Evolutionary conservation across 768 basidiomycete species (phyloP), one percentile per base, ranked within the genome.

Genomic region (Lanmaoa rubissima): DNA sequence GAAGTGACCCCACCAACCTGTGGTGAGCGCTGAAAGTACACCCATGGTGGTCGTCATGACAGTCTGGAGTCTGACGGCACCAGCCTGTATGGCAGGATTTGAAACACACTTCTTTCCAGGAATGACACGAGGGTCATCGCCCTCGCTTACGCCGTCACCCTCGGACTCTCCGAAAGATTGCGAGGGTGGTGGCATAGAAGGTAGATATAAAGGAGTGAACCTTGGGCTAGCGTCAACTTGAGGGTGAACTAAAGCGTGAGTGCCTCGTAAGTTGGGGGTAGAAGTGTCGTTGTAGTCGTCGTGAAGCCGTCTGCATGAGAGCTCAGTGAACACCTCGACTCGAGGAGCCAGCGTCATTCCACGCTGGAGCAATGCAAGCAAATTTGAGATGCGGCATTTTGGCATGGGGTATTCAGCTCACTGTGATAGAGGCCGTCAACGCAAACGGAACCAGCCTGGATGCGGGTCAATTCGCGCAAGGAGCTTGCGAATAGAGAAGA

Each of bases 1-100:
- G 41, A 86, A 82, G 48, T 84, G 81, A 50, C 90, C 90, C 94
- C 94, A 97, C 75, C 87, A 90, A 0, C 89, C 91, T 0, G 92
- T 92, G 5, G 89, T 90, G 46, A 92, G 74, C 1, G 91, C 90
- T 50, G 90, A 88, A 40, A 97, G 77, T 8, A 83, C 67, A 50
- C 90, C 92, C 85, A 90, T 88, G 10, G 80, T 80, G 12, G 89
- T 85, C 2, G 86, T 86, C 71, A 95, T 84, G 48, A 83, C 81
- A 8, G 86, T 86, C 73, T 91, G 90, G n/a, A 91, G 79, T 54
- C 77, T 79, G 24, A 87, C 89, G 2, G 88, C 88, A 40, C 82
- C 78, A 7, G 86, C 83, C 61, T 87, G 84, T 7, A 90, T 87
- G 21, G 75, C 79, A 9, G 86, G 76, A 52, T 83, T 76, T 21